Evolutionary conservation across 169 alveolate species (phyloP), one percentile per base, ranked within the genome.

Genomic region (Eimeria brunetti): DNA sequence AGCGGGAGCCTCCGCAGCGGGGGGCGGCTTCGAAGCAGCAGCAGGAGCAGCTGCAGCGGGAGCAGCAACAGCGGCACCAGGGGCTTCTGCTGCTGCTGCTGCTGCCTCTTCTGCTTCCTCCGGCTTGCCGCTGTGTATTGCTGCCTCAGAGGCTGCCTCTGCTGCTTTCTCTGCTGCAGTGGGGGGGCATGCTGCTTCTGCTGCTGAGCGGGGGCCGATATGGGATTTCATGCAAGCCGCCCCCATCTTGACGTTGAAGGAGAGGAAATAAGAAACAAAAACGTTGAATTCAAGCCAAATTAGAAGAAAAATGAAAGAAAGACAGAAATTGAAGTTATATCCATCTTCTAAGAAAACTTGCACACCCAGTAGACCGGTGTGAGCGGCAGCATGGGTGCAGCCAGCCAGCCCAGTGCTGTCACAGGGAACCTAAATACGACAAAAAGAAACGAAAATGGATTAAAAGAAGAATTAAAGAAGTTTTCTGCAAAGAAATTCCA

Each of bases 151-250:
- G 30, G 83, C 83, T 36, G 83, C 83, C 11, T 33, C 83, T 38
- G 51, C 56, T 38, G 83, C 83, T 38, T 38, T 73, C 36, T 73
- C 83, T 4, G 83, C 56, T 4, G 83, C 36, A 38, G 83, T 33
- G 22, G 6, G 18, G 53, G 56, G 83, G 53, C 30, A 53, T 20
- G 7, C 83, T 0, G 33, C 83, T n/a, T n/a, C n/a, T n/a, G n/a
- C n/a, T n/a, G n/a, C n/a, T n/a, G n/a, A 73, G 83, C 56, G 27
- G 83, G n/a, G 53, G 83, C 83, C 30, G 56, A 51, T 30, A 22
- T 41, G 51, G 16, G 56, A 38, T 41, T 73, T 73, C 56, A 5
- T 22, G 83, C 83, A 73, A 73, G 83, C 83, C 33, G 56, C 83
- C 83, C 83, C 83, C 83, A 73, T 73, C 38, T n/a, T 62, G 14